phyloP scores from a whole-genome alignment of 2,329 filamentous ascomycete species.

The Aureobasidium zeae region DNA sequence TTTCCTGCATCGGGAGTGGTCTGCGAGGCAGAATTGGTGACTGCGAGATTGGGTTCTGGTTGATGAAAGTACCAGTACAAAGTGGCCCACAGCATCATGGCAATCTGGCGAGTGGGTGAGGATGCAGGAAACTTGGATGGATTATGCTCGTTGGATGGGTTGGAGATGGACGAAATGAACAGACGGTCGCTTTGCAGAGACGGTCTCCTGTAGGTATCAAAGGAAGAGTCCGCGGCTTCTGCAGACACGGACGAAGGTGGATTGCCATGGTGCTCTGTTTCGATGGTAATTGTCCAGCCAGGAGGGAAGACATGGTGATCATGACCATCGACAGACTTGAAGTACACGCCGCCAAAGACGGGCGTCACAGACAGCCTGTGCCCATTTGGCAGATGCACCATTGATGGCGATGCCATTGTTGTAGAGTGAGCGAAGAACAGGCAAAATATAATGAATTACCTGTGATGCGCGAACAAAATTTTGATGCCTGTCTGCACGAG shows the following conservation, averaged over 20 bases:
- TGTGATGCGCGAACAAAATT: no score
- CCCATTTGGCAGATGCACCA: slow-evolving; percentile 75
- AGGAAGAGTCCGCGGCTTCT: slow-evolving; percentile 17
- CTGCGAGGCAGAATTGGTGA: slow-evolving; percentile 55
- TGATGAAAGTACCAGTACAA: slow-evolving; percentile 98
- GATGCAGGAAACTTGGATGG: slow-evolving; percentile 67
- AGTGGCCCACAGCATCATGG: slow-evolving; percentile 93
- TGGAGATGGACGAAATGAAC: slow-evolving; percentile 87
- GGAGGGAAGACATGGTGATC: slow-evolving; percentile 63
- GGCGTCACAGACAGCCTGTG: slow-evolving; percentile 72
- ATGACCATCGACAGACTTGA: slow-evolving; percentile 72
- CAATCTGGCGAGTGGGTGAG: slow-evolving; percentile 79
- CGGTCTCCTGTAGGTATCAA: slow-evolving; percentile 61
- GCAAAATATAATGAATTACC: no score
- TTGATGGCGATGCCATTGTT: slow-evolving; percentile 29
- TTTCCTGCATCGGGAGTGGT: slow-evolving; percentile 57
- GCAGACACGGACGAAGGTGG: slow-evolving; percentile 13
- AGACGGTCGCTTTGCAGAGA: slow-evolving; percentile 71
- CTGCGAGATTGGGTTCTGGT: slow-evolving; percentile 55
- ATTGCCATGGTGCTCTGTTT: slow-evolving; percentile 51
- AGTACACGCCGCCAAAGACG: slow-evolving; percentile 84
- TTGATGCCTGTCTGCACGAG: no score
- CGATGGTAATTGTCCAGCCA: slow-evolving; percentile 83
- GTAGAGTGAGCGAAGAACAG: no score
- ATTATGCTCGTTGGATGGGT: slow-evolving; percentile 70